These are phyloP conservation scores for Podospora conica DNA, from an alignment of 495 filamentous ascomycete species.

Conservation along the genomic window DNA sequence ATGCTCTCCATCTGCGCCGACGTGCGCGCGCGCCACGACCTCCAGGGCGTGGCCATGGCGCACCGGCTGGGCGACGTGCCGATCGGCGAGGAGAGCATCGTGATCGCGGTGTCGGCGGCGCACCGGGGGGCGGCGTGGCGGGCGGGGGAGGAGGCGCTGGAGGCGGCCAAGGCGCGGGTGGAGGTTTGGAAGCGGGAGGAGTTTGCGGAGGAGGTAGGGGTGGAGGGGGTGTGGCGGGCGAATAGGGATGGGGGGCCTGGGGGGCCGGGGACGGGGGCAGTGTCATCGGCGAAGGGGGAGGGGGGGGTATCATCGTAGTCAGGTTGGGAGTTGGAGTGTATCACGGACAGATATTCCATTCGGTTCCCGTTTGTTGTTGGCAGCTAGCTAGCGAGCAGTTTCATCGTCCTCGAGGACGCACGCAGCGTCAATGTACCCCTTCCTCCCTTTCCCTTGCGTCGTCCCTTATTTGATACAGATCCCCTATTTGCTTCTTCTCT, in stretches of 20 bases:
- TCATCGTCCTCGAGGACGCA: too few species aligned
- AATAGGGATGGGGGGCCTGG: slow-evolving; percentile 71
- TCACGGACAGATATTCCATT: background rate
- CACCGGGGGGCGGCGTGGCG: slow-evolving; percentile 87
- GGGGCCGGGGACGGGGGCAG: slow-evolving; percentile 6
- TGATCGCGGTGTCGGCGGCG: slow-evolving; percentile 78
- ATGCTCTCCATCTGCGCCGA: slow-evolving; percentile 61
- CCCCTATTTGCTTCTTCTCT: too few species aligned
- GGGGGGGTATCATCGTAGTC: too few species aligned
- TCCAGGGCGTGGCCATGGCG: slow-evolving; percentile 68
- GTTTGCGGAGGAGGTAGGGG: slow-evolving; percentile 59
- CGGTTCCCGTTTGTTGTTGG: too few species aligned
- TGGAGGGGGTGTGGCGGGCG: slow-evolving; percentile 79
- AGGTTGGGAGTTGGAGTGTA: background rate
- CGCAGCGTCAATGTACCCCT: too few species aligned
- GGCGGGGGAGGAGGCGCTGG: slow-evolving; percentile 84
- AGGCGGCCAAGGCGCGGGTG: slow-evolving; percentile 73
- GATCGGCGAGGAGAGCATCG: slow-evolving; percentile 84
- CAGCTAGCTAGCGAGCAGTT: too few species aligned
- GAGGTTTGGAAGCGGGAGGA: slow-evolving; percentile 97
- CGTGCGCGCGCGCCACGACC: slow-evolving; percentile 51
- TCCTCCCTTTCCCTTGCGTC: too few species aligned
- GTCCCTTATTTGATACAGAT: too few species aligned
- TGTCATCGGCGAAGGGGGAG: background rate
- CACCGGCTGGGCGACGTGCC: slow-evolving; percentile 86